A percentile compares a stretch with the other conserved stretches of the same genome.
Evolutionary conservation across 495 filamentous ascomycete species (phyloP).

Genomic region (Aspergillus baeticus): DNA sequence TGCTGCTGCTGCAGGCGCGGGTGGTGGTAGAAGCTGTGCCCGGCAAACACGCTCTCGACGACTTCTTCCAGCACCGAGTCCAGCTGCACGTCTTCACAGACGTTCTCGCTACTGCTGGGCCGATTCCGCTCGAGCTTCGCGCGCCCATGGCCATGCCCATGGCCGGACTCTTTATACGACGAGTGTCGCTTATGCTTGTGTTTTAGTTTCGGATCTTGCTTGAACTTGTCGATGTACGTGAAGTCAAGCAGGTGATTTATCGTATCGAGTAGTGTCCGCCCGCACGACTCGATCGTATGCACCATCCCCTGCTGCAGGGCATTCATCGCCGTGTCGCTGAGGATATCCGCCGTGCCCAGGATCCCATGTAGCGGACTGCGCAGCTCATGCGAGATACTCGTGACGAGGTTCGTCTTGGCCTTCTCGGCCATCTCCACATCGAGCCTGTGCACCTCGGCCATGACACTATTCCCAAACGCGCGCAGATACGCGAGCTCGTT

Average conservation of each 20-base stretch:
- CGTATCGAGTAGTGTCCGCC: slow-evolving; percentile 65
- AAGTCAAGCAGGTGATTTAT: slow-evolving; percentile 66
- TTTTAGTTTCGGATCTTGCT: neutral
- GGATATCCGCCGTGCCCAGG: slow-evolving; percentile 59
- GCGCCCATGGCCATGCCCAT: neutral
- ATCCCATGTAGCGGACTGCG: slow-evolving; percentile 68
- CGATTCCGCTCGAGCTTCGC: neutral
- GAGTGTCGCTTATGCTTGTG: neutral
- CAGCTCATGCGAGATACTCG: slow-evolving; percentile 69
- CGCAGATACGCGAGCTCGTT: slow-evolving; percentile 50
- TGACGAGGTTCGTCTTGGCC: slow-evolving; percentile 66
- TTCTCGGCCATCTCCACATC: slow-evolving; percentile 46
- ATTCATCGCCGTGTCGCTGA: slow-evolving; percentile 56
- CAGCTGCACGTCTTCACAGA: slow-evolving; percentile 29
- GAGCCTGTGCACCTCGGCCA: slow-evolving; percentile 59
- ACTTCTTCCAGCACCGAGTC: slow-evolving; percentile 57
- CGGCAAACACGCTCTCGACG: slow-evolving; percentile 56
- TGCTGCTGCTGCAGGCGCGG: slow-evolving; percentile 16
- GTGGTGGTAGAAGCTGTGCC: slow-evolving; percentile 34
- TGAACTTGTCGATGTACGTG: slow-evolving; percentile 30
- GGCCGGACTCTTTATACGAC: neutral
- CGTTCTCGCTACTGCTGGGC: neutral
- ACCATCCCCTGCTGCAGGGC: slow-evolving; percentile 56
- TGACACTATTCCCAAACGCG: slow-evolving; percentile 60
- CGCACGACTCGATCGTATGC: slow-evolving; percentile 64